Evolutionary conservation across 2,329 filamentous ascomycete species (phyloP).

Genomic region (Colletotrichum neosansevieriae): DNA sequence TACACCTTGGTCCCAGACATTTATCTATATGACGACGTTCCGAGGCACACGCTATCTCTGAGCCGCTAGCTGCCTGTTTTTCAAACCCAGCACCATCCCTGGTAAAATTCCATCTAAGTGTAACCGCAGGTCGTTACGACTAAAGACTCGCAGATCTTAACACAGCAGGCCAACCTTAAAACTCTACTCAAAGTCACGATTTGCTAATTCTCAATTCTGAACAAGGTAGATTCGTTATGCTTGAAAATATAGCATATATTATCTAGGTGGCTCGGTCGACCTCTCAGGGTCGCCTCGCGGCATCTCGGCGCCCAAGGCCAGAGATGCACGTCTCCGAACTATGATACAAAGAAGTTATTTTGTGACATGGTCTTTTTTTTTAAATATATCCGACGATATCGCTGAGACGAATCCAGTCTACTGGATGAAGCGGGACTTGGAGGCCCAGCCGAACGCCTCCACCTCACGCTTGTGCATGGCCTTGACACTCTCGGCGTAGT

Average conservation of each 20-base stretch:
- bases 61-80: not conserved
- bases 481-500: conserved; percentile 53
- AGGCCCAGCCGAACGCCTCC: conserved; percentile 32
- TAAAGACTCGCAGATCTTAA: conserved; percentile 1
- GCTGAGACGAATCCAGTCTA: not conserved
- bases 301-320: not conserved
- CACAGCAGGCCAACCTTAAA: not conserved
- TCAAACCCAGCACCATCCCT: not conserved
- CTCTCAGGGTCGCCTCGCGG: too few relatives aligned
- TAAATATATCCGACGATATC: not conserved
- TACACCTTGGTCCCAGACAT: not conserved
- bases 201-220: not conserved
- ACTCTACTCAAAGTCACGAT: not conserved
- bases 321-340: conserved; percentile 13
- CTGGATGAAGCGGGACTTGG: conserved; percentile 37
- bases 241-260: not conserved
- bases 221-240: not conserved
- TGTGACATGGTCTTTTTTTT: not conserved
- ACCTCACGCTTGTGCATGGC: conserved; percentile 42
- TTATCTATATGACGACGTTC: not conserved
- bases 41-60: not conserved
- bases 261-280: conserved; percentile 12
- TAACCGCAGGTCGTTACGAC: not conserved
- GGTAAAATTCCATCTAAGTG: not conserved
- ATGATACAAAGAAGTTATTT: conserved; percentile 21